Evolutionary conservation across 2,329 filamentous ascomycete genomes (phyloP), one percentile per base, ranked within the genome.

Genomic region (Colletotrichum siamense): DNA sequence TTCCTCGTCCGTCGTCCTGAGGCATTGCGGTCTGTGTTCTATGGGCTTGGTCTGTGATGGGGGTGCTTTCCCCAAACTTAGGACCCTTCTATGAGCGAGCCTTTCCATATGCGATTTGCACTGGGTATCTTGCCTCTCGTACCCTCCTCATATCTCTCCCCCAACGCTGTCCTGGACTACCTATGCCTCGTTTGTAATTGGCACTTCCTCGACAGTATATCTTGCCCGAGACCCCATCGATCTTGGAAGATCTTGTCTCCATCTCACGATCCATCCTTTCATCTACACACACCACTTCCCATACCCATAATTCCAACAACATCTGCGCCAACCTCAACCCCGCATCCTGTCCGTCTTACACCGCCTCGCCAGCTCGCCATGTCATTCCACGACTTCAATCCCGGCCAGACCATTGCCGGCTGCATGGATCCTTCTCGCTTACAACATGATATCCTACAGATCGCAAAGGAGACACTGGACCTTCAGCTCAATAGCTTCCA

Each of bases 401-500:
- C 73, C 32, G 73, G 73, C 18, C 64, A 73, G 28, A 62, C 59
- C 70, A 30, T 76, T 57, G 70, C 70, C 57, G 69, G 73, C 32
- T 68, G 49, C 49, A 61, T 76, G 39, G 73, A 76, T 34, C 55
- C 70, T n/a, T 26, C 63, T 15, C 70, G 63, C 12, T 63, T 76
- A 32, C 63, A 49, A 57, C 70, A 70, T 26, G 64, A 69, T 4
- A 49, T 76, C 12, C 73, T 76, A 18, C 44, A 18, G 7, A 24
- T 69, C 36, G 73, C 66, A n/a, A 76, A 59, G 8, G 70, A 73
- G 22, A 73, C 61, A n/a, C 28, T 76, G 39, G 44, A 73, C 6
- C 69, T 76, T n/a, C 63, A 73, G 26, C 44, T 76, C n/a, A 76
- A 76, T 28, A 73, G 62, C 32, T 68, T 76, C 18, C 69, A 76